phyloP scores from a whole-genome alignment of 352 stramenopile species.

The Phytophthora pseudosyringae region DNA sequence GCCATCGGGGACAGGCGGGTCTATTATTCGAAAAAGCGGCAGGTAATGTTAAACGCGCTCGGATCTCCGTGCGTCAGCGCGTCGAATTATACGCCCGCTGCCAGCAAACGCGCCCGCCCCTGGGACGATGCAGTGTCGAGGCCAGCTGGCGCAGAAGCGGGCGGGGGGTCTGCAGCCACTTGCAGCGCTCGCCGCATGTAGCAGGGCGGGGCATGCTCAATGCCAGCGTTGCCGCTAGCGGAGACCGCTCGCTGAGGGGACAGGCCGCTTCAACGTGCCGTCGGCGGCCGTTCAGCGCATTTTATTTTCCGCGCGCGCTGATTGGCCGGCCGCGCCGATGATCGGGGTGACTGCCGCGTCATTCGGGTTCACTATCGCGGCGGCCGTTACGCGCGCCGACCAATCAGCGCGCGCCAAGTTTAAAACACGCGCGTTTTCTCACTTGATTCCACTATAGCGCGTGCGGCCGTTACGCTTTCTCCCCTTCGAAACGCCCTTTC shows the following conservation, averaged over 20 bases:
- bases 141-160: neutral
- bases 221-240: neutral
- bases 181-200: neutral
- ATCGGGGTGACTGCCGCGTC: slow-evolving; percentile 1
- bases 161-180: neutral
- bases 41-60: slow-evolving; percentile 16
- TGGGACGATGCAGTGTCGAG: slow-evolving; percentile 8
- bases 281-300: slow-evolving; percentile 22
- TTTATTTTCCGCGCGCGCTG: slow-evolving; percentile 25
- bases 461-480: slow-evolving; percentile 23
- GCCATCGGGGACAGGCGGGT: neutral
- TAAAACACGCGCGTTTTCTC: slow-evolving; percentile 29
- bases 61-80: slow-evolving; percentile 14
- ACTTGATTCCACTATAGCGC: slow-evolving; percentile 17
- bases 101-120: neutral
- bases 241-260: slow-evolving; percentile 8
- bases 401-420: slow-evolving; percentile 29
- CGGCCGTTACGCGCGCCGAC: slow-evolving; percentile 17
- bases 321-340: slow-evolving; percentile 25
- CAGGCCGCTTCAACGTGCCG: slow-evolving; percentile 21
- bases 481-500: slow-evolving; percentile 28
- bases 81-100: neutral
- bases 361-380: slow-evolving; percentile 13
- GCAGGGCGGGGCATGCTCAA: neutral
- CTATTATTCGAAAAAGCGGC: slow-evolving; percentile 21